Evolutionary conservation across 129 eudicot genomes (phyloP), one percentile per base, ranked within the genome.

Genomic region (Heracleum sosnowskyi): DNA sequence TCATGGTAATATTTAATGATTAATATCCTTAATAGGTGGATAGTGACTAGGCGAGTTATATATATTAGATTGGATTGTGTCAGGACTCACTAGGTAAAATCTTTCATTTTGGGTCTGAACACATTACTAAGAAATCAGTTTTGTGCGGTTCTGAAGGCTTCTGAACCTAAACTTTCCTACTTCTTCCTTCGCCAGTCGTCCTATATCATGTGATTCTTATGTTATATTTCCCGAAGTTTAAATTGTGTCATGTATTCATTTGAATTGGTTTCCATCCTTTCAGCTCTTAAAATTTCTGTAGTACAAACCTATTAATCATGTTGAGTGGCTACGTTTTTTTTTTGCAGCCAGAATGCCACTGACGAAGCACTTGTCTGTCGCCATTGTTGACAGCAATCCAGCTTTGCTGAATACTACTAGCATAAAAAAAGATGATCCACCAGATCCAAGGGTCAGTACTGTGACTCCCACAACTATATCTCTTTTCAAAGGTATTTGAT

Each of bases 391-490:
- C 83, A 89, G 97, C 89, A 92, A 89, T 80, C 97, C 97, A 77
- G 93, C 96, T 78, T 78, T 95, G 83, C 24, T 79, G 64, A 84
- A 76, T 81, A 86, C 82, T 75, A 77, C 75, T 1, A 39, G 75
- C 79, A 89, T 96, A 47, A 96, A 85, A 31, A 89, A 92, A 87
- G 93, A 88, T 68, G 97, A 88, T 72, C 92, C 90, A 26, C 99
- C 99, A 76, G 99, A 96, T 86, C 93, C 97, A 42, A 89, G 99
- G 88, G 99, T 96, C 85, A 96, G 99, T 76, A 90, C 99, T 7
- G 93, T 96, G 83, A 96, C 99, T 53, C 99, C 99, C 76, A 88
- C 96, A 41, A 85, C 97, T 60, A 92, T 92, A 74, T 83, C 97
- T 81, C 89, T 90, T 55, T 93, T 96, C 77, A 84, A 96, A 96